phyloP scores from a whole-genome alignment of 768 basidiomycete genomes.

The Podaxis carcinomalis region DNA sequence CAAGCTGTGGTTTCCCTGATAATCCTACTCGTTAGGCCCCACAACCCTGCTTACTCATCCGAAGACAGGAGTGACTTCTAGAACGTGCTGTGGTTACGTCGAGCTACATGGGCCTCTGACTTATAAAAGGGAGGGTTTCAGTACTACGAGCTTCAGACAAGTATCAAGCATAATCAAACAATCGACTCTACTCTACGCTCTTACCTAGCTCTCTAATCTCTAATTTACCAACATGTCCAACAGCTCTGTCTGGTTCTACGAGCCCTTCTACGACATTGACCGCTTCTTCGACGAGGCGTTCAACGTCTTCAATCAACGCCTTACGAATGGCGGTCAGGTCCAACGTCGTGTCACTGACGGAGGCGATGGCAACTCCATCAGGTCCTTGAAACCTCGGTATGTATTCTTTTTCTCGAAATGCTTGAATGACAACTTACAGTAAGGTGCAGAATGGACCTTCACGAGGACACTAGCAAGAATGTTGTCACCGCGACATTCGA shows the following conservation, averaged over 20 bases:
- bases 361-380: conserved; percentile 10
- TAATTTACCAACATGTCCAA: conserved; percentile 16
- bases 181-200: neutral
- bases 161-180: neutral
- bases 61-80: neutral
- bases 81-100: neutral
- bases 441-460: conserved; percentile 40
- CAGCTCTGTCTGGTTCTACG: conserved; percentile 28
- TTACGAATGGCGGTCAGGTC: conserved; percentile 7
- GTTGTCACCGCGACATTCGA: conserved; percentile 48
- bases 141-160: neutral
- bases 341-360: conserved; percentile 11
- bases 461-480: conserved; percentile 38
- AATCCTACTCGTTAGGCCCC: neutral
- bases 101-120: neutral
- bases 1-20: neutral
- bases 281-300: conserved; percentile 37
- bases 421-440: neutral
- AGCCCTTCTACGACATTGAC: conserved; percentile 41
- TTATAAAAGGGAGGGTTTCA: neutral
- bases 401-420: neutral
- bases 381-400: conserved; percentile 20
- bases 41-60: neutral
- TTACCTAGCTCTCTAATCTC: neutral
- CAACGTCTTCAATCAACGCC: conserved; percentile 20